Base-by-base conservation (phyloP, 306 rosid species). In the Fragaria ananassa region DNA sequence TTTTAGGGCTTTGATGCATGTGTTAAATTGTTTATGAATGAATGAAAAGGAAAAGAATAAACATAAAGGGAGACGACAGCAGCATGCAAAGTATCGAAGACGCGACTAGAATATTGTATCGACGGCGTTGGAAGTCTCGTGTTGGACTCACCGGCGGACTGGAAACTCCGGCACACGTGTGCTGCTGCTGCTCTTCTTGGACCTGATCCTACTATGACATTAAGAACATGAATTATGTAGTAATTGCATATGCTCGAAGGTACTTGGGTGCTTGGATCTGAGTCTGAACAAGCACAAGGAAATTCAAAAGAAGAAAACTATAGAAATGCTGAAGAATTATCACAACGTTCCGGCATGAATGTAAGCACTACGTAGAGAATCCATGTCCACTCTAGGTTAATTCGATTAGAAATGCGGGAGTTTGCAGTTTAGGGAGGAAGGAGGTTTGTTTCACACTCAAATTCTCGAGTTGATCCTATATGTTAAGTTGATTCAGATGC, bases 41-140 rank as follows among this genome's bases (percentile, higher is more conserved):
- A 54, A 8, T 6, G 11, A n/a, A 15, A 21, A 23, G 44, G 4
- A 10, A 42, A 68, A 23, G 12, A 60, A 35, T 23, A 34, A 45
- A 49, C 44, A 65, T 13, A 72, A 57, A 13, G 74, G 73, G 75
- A 75, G 90, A 84, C 90, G 90, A 84, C 90, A 87, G 64, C 14
- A 72, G 31, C 91, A 87, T 87, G 85, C 84, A 82, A 80, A 75
- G 88, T 34, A 75, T 84, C 87, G 73, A 84, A 74, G 35, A 58
- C 65, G 27, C 4, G 68, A 76, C 39, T 78, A 75, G 61, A 27
- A 34, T 67, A 57, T 60, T 79, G 68, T 65, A 25, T 66, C 41
- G 76, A 51, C 44, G 60, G 66, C 76, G 42, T 76, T 67, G 86
- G 76, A 71, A 77, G 41, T 73, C 84, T 83, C 84, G n/a, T 62